Evolutionary conservation across 2,329 filamentous ascomycete genomes (phyloP).

Genomic region (Tolypocladium tundrense): DNA sequence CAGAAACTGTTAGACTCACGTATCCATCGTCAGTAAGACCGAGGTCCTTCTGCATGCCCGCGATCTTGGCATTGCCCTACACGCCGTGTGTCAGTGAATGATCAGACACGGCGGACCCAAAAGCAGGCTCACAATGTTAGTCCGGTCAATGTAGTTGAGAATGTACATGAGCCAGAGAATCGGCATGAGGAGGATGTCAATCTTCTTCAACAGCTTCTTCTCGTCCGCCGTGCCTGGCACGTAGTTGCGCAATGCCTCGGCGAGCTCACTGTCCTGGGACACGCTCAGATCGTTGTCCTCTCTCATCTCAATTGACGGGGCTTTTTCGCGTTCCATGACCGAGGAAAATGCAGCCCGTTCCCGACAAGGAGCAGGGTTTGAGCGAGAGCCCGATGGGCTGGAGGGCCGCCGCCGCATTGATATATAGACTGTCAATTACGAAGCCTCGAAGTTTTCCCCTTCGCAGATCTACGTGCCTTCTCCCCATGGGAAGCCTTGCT

Average conservation of each 20-base stretch:
- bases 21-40: constrained; percentile 37
- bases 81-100: not conserved
- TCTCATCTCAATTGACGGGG: not conserved
- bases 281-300: not conserved
- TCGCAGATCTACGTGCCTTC: not conserved
- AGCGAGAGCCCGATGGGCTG: not conserved
- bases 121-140: constrained; percentile 14
- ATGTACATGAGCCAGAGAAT: constrained; percentile 43
- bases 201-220: constrained; percentile 16
- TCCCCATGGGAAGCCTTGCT: not conserved
- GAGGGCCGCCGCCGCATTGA: not conserved
- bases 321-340: not conserved
- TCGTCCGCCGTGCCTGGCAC: constrained; percentile 13
- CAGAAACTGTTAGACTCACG: constrained; percentile 41
- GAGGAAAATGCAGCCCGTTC: not conserved
- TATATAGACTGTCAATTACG: not conserved
- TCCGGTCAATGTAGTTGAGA: constrained; percentile 17
- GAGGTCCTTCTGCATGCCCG: constrained; percentile 37
- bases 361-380: too few species aligned
- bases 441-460: not conserved
- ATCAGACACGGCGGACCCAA: not conserved
- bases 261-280: constrained; percentile 10
- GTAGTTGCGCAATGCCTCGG: constrained; percentile 15
- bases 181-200: constrained; percentile 29
- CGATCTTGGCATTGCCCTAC: constrained; percentile 38